Evolutionary conservation across 2,329 filamentous ascomycete genomes (phyloP).

Genomic region (Chrysoporthe austroafricana): DNA sequence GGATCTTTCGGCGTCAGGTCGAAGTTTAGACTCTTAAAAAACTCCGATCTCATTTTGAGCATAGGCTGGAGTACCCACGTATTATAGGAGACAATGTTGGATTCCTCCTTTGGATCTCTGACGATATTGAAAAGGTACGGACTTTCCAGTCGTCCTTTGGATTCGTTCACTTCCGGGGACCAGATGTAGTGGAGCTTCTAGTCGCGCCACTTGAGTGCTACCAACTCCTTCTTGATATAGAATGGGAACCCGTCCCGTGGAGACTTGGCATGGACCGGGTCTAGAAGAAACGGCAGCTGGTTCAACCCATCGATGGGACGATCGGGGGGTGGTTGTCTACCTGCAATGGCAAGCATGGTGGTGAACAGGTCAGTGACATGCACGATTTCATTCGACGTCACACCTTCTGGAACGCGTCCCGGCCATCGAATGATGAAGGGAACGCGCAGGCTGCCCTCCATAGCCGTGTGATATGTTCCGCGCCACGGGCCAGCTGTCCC

Average conservation of each 20-base stretch:
- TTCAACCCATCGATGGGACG: slow-evolving; percentile 39
- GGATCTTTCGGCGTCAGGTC: no score
- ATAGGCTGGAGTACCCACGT: slow-evolving; percentile 42
- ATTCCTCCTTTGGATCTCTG: slow-evolving; percentile 41
- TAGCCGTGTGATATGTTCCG: slow-evolving; percentile 42
- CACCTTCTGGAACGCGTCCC: slow-evolving; percentile 33
- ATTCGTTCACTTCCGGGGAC: slow-evolving; percentile 42
- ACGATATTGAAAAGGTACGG: slow-evolving; percentile 40
- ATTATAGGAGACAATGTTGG: slow-evolving; percentile 37
- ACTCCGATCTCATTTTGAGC: slow-evolving; percentile 33
- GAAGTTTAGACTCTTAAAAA: slow-evolving; percentile 35
- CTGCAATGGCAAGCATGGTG: slow-evolving; percentile 36
- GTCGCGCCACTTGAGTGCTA: slow-evolving; percentile 41
- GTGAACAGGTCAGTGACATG: slow-evolving; percentile 41
- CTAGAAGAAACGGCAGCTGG: slow-evolving; percentile 35
- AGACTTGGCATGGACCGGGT: slow-evolving; percentile 33
- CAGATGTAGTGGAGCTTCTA: slow-evolving; percentile 42
- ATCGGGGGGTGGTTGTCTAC: slow-evolving; percentile 31
- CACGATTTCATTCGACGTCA: slow-evolving; percentile 38
- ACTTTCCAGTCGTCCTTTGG: slow-evolving; percentile 36
- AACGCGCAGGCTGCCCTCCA: slow-evolving; percentile 42
- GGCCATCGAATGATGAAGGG: slow-evolving; percentile 43
- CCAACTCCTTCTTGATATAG: slow-evolving; percentile 42
- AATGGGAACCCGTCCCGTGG: slow-evolving; percentile 37
- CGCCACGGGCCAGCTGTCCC: slow-evolving; percentile 42